Base-by-base conservation (phyloP, 352 stramenopile species). In the Globisporangium nagaii region DNA sequence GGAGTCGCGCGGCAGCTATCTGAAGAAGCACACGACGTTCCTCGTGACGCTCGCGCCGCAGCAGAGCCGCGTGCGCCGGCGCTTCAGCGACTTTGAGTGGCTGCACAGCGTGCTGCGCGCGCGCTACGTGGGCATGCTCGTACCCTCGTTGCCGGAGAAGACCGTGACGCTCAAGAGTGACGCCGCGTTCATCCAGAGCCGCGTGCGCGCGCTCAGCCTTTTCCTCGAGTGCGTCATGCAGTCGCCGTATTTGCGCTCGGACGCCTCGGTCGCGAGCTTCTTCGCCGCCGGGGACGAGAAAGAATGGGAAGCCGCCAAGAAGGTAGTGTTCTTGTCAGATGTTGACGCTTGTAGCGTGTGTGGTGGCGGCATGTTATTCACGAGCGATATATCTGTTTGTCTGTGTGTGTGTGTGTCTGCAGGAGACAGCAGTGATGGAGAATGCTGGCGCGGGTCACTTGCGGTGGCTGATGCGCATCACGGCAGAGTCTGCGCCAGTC, bases 61-160 rank as follows among this genome's bases (percentile, higher is more conserved):
- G 24, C 67, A 80, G 27, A 50, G 62, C 9, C 39, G 63, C 19
- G 68, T 84, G 20, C 77, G 79, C 0, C 76, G 79, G 27, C 75
- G 79, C 53, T 90, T 86, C 42, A 83, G 79, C 41, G 79, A 90
- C 50, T 90, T 90, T 62, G 73, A 72, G 44, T 90, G 79, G 79
- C 69, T 90, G n/a, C 79, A 79, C 27, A 56, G 62, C 8, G 77
- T 86, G 36, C 65, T 90, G 3, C 64, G 66, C 28, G 73, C 68
- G 22, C 73, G 79, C 9, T 90, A 90, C 60, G 56, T 81, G 19
- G 79, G 79, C 32, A 73, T 88, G 49, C 64, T 88, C 20, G 58
- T 90, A 17, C 79, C 79, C 27, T 87, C 77, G 20, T 56, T 88
- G 13, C 79, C 77, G 7, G 79, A 87, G 46, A 90, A 90, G 66